These are phyloP conservation scores for Trichoderma oligosporum DNA, from an alignment of 2,329 filamentous ascomycete genomes.

Conservation along the genomic window DNA sequence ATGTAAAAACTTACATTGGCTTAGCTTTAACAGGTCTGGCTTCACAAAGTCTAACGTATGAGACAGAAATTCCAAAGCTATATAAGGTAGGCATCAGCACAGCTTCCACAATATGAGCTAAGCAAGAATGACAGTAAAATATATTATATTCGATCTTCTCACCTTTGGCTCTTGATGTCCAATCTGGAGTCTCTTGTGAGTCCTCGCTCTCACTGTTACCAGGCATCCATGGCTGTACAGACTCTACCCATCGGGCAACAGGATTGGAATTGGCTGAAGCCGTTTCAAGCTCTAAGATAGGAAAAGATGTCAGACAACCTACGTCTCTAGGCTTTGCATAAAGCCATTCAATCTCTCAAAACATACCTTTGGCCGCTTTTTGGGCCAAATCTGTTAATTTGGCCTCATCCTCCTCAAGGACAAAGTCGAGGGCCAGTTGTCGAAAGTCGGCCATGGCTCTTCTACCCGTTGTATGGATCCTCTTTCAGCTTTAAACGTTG, in stretches of 20 bases:
- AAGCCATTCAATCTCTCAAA: neutral
- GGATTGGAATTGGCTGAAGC: conserved; percentile 42
- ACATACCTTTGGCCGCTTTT: conserved; percentile 43
- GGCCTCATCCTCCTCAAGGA: conserved; percentile 48
- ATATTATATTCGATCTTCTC: too few relatives aligned
- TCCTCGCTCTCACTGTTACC: conserved; percentile 39
- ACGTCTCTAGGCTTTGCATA: neutral
- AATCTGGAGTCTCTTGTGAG: conserved; percentile 43
- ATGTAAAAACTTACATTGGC: conserved; percentile 41
- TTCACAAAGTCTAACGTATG: conserved; percentile 49
- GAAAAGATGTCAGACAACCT: neutral
- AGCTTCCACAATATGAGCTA: too few relatives aligned
- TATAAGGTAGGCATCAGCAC: neutral
- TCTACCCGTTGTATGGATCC: neutral
- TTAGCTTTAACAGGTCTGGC: conserved; percentile 43
- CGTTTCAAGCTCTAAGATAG: conserved; percentile 41
- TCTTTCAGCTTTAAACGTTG: neutral
- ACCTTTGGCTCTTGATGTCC: conserved; percentile 54
- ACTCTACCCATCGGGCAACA: conserved; percentile 53
- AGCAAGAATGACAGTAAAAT: neutral
- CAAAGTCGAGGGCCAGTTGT: conserved; percentile 52
- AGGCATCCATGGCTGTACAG: conserved; percentile 54
- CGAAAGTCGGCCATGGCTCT: conserved; percentile 47
- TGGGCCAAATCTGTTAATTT: conserved; percentile 40
- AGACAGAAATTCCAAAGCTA: conserved; percentile 56